Conservation (phyloP, 139 green algal species). For the Chlorella sp. region DNA sequence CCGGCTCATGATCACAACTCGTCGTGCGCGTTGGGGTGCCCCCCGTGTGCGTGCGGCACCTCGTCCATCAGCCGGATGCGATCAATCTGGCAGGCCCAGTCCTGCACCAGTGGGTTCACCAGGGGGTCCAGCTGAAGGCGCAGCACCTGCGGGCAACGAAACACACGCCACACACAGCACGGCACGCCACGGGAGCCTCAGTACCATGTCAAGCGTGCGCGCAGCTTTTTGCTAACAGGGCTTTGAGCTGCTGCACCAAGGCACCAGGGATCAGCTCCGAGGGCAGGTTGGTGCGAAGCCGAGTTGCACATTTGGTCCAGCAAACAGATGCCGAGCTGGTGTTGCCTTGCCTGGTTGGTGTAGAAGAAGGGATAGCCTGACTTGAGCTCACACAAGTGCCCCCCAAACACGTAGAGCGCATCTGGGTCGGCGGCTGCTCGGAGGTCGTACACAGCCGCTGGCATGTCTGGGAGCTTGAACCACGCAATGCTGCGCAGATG, state of each 20-base stretch:
- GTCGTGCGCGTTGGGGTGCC: background rate
- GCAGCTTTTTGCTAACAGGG: too few relatives aligned
- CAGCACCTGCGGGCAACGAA: background rate
- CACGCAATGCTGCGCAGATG: slow-evolving; percentile 14
- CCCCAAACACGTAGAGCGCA: slow-evolving; percentile 16
- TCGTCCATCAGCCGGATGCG: background rate
- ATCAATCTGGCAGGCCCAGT: background rate
- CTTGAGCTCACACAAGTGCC: slow-evolving; percentile 21
- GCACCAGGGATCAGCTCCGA: too few relatives aligned
- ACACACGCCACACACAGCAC: too few relatives aligned
- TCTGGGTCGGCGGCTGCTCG: background rate
- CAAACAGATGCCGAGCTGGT: background rate
- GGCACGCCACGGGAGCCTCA: too few relatives aligned
- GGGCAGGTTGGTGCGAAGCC: background rate
- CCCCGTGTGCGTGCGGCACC: background rate
- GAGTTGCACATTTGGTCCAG: background rate
- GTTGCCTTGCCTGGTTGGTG: background rate
- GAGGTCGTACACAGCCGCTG: slow-evolving; percentile 21
- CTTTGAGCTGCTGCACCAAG: too few relatives aligned
- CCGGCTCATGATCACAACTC: background rate
- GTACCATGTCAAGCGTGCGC: too few relatives aligned
- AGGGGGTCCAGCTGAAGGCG: background rate
- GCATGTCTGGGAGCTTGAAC: slow-evolving; percentile 24
- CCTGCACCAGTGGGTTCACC: background rate
- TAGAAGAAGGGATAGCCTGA: slow-evolving; percentile 1